Evolutionary conservation across 139 green algal species (phyloP).

Genomic region (Chlamydomonas eustigma): DNA sequence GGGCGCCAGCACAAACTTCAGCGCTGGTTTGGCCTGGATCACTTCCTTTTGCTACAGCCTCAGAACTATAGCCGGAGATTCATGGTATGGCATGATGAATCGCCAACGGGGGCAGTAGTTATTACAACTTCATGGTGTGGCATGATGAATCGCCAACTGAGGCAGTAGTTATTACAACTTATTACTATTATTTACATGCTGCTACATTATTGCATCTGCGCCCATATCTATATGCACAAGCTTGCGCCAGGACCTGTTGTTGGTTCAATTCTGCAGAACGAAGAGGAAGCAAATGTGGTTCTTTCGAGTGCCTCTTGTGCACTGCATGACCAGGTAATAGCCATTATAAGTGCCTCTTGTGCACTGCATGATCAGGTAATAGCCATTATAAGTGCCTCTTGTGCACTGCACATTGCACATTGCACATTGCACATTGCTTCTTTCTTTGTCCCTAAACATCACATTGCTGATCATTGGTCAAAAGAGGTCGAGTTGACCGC

Average conservation of each 20-base stretch:
- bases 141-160: no score
- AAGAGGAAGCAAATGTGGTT: not conserved
- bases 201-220: no score
- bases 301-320: not conserved
- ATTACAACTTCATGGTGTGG: no score
- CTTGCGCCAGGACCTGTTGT: no score
- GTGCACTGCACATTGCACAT: not conserved
- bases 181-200: no score
- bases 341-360: not conserved
- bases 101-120: no score
- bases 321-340: not conserved
- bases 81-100: conserved; percentile 35
- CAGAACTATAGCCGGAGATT: conserved; percentile 63
- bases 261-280: not conserved
- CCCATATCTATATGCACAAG: no score
- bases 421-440: no score
- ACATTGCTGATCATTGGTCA: no score
- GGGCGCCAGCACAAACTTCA: conserved; percentile 55
- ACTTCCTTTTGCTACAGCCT: conserved; percentile 63
- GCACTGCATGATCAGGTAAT: not conserved
- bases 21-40: conserved; percentile 65
- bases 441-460: no score
- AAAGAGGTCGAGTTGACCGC: no score
- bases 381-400: not conserved
- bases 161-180: no score